phyloP scores from a whole-genome alignment of 345 rosid genomes.

The Citrus medica region DNA sequence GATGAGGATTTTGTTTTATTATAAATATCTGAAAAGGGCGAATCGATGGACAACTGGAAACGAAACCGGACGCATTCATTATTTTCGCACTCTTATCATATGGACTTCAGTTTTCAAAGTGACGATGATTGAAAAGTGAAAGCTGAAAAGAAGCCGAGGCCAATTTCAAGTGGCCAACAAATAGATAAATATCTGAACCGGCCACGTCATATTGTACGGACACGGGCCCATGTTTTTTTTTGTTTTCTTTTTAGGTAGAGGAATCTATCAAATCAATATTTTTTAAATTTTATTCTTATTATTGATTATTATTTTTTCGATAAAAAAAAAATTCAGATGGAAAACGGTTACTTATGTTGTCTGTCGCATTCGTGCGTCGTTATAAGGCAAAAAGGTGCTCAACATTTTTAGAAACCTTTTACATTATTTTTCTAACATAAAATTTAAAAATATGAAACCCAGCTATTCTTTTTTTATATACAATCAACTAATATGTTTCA shows the following conservation, averaged over 20 bases:
- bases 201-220: slow-evolving; percentile 28
- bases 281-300: not conserved
- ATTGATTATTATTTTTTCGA: not conserved
- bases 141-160: not conserved
- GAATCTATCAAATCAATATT: slow-evolving; percentile 15
- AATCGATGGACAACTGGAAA: not conserved
- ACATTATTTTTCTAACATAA: not conserved
- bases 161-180: slow-evolving; percentile 10
- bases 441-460: too few relatives aligned
- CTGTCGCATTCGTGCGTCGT: not conserved
- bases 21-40: too few relatives aligned
- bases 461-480: too few relatives aligned
- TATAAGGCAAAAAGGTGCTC: not conserved
- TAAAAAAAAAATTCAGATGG: not conserved
- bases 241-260: slow-evolving; percentile 6
- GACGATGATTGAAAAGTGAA: not conserved
- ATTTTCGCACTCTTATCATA: not conserved
- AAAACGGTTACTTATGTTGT: not conserved
- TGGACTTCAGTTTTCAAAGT: not conserved
- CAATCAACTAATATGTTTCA: too few relatives aligned
- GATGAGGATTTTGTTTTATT: too few relatives aligned
- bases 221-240: not conserved
- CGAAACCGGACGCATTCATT: not conserved
- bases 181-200: slow-evolving; percentile 1
- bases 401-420: not conserved